phyloP scores from a whole-genome alignment of 2,329 filamentous ascomycete species.

The Aspergillus calidoustus region DNA sequence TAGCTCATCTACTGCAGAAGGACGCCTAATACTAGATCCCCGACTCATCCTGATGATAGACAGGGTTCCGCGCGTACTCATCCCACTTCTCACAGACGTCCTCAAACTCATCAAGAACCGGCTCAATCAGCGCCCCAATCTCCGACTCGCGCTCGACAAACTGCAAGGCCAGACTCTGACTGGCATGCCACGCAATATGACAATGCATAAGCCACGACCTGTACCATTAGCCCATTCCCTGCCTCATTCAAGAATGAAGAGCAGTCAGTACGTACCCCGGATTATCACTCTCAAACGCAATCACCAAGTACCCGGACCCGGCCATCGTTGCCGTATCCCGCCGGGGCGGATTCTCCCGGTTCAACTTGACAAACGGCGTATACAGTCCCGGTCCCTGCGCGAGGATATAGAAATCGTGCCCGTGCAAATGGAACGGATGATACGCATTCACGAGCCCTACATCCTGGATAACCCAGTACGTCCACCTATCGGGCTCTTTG shows the following conservation, averaged over 20 bases:
- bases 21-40: background rate
- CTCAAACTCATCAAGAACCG: background rate
- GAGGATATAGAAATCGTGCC: conserved; percentile 53
- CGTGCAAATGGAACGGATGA: conserved; percentile 54
- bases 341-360: conserved; percentile 19
- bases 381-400: conserved; percentile 47
- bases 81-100: background rate
- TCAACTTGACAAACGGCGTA: conserved; percentile 10
- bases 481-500: conserved; percentile 15
- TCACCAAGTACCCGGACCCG: conserved; percentile 16
- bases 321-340: conserved; percentile 20
- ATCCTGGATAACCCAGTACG: conserved; percentile 23
- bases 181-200: conserved; percentile 19
- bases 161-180: conserved; percentile 14
- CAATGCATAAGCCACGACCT: conserved; percentile 22
- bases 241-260: too few species aligned
- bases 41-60: conserved; percentile 7
- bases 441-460: conserved; percentile 27
- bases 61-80: background rate
- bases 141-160: conserved; percentile 16
- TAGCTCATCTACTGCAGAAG: too few species aligned
- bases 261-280: conserved; percentile 10
- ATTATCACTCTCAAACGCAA: conserved; percentile 17
- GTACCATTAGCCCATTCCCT: background rate
- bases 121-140: conserved; percentile 5